A percentile compares a stretch with the other conserved stretches of the same genome.
Evolutionary conservation across 306 rosid species (phyloP).

Genomic region (barrel medic (Medicago truncatula)): MtrunA17r5.0-ANR NC_053044.1:21949501-21950000

Average conservation of each 20-base stretch:
- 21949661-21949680: slow-evolving; percentile 46
- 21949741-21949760: slow-evolving; percentile 4
- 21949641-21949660: slow-evolving; percentile 50
- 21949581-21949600: slow-evolving; percentile 57
- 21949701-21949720: slow-evolving; percentile 2
- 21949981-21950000: no score
- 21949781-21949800: background rate
- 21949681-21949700: slow-evolving; percentile 38
- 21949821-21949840: no score
- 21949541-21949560: slow-evolving; percentile 69
- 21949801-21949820: no score
- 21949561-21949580: slow-evolving; percentile 47
- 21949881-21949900: no score
- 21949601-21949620: slow-evolving; percentile 39
- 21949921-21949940: no score
- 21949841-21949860: no score
- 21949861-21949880: no score
- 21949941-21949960: no score
- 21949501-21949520: slow-evolving; percentile 67
- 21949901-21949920: no score
- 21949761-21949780: background rate
- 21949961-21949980: no score
- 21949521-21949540: slow-evolving; percentile 68
- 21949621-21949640: slow-evolving; percentile 37
- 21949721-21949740: slow-evolving; percentile 8